A percentile compares a stretch with the other conserved stretches of the same genome.
phyloP scores from a whole-genome alignment of 768 basidiomycete species.

The Tricholomella constricta region DNA sequence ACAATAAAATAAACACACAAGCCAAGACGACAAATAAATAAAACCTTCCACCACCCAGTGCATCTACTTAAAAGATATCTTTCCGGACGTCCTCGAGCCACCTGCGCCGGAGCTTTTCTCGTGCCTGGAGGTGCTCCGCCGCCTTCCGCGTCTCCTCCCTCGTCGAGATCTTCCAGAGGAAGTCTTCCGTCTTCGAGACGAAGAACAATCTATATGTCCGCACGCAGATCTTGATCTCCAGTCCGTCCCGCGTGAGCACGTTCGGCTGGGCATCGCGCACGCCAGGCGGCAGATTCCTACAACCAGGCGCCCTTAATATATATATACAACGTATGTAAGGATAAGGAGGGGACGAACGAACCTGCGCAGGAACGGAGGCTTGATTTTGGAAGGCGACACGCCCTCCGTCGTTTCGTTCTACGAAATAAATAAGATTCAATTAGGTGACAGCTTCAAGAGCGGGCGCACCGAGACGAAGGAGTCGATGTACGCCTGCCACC shows the following conservation, averaged over 20 bases:
- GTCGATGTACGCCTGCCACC: conserved; percentile 82
- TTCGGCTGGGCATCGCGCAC: conserved; percentile 42
- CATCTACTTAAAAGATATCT: too few species aligned
- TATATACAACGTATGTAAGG: not conserved
- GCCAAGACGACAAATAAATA: not conserved
- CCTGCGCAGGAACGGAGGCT: conserved; percentile 69
- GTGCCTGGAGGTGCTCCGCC: conserved; percentile 28
- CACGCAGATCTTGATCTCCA: conserved; percentile 86
- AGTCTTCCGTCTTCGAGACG: conserved; percentile 68
- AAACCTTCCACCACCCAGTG: conserved; percentile 2
- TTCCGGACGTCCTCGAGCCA: conserved; percentile 35
- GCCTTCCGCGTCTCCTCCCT: conserved; percentile 41
- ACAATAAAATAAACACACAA: conserved; percentile 11
- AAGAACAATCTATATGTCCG: conserved; percentile 83
- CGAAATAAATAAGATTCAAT: not conserved
- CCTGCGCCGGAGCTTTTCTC: conserved; percentile 34
- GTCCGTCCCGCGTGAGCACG: conserved; percentile 53
- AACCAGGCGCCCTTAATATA: conserved; percentile 3
- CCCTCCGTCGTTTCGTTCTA: conserved; percentile 63
- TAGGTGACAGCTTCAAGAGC: conserved; percentile 4
- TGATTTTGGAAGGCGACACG: conserved; percentile 46
- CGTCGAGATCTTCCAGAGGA: conserved; percentile 49
- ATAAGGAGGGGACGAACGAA: conserved; percentile 29
- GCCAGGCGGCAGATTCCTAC: conserved; percentile 42
- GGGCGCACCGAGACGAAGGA: conserved; percentile 71